phyloP scores from a whole-genome alignment of 192 early-diverging fungal genomes.

The Podila epicladia region DNA sequence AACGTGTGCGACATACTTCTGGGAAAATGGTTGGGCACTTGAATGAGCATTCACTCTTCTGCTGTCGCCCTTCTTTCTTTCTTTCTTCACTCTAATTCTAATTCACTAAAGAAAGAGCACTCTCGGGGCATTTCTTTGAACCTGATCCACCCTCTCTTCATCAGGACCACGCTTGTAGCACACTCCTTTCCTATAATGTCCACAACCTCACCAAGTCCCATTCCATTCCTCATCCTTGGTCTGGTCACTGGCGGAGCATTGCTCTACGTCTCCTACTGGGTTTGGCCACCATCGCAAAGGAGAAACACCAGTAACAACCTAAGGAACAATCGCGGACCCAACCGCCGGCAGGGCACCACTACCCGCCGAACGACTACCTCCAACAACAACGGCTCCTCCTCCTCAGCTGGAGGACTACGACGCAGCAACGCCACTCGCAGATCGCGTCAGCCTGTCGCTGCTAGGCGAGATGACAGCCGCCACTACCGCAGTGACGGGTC shows the following conservation, averaged over 20 bases:
- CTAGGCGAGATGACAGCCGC: conserved; percentile 22
- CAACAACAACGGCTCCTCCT: neutral
- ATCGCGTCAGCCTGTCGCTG: conserved; percentile 10
- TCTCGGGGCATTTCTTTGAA: too few relatives aligned
- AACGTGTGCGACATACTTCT: too few relatives aligned
- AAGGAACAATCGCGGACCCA: conserved; percentile 1
- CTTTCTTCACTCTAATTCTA: too few relatives aligned
- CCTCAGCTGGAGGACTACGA: conserved; percentile 7
- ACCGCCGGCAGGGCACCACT: neutral
- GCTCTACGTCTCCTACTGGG: conserved; percentile 51
- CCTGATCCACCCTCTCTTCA: too few relatives aligned
- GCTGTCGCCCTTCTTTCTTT: too few relatives aligned
- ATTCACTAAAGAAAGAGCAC: too few relatives aligned
- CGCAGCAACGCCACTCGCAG: conserved; percentile 45
- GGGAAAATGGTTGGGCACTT: too few relatives aligned
- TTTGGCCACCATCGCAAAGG: conserved; percentile 28
- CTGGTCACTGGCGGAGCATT: conserved; percentile 49
- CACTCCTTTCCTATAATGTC: neutral
- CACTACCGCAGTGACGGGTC: conserved; percentile 23
- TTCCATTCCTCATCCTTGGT: conserved; percentile 45
- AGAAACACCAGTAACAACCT: conserved; percentile 15
- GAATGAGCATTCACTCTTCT: too few relatives aligned
- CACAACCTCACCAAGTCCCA: conserved; percentile 24
- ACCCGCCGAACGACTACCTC: conserved; percentile 5
- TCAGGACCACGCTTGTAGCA: too few relatives aligned